phyloP scores from a whole-genome alignment of 208 protist genomes.

The Acanthamoeba quina region DNA sequence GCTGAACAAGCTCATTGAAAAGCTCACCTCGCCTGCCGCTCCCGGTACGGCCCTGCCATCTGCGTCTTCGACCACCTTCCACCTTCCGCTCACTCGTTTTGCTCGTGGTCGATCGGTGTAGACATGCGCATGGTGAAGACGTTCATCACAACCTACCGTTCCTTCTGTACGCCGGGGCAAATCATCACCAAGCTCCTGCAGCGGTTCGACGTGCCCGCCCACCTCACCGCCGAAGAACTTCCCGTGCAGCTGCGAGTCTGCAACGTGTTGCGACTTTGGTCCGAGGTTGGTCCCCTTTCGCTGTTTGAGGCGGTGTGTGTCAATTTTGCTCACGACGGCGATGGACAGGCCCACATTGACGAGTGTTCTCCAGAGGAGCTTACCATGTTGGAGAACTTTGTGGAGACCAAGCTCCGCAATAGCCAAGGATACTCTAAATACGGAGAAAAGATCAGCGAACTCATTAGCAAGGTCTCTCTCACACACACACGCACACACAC shows the following conservation, averaged over 20 bases:
- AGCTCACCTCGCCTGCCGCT: conserved; percentile 48
- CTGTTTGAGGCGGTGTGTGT: too few relatives aligned
- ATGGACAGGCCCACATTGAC: conserved; percentile 14
- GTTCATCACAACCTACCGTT: conserved; percentile 82
- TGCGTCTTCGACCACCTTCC: background rate
- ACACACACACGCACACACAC: too few relatives aligned
- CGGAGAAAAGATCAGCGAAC: background rate
- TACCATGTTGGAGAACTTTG: background rate
- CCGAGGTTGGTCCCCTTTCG: conserved; percentile 64
- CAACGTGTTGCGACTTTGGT: conserved; percentile 82
- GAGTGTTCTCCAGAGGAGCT: conserved; percentile 1
- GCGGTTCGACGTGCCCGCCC: conserved; percentile 66
- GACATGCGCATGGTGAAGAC: conserved; percentile 78
- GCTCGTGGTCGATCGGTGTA: background rate
- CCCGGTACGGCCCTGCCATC: background rate
- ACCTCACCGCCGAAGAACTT: conserved; percentile 56
- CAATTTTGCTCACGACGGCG: background rate
- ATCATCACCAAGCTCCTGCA: conserved; percentile 75
- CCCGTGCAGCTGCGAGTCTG: conserved; percentile 78
- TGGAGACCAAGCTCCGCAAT: conserved; percentile 19
- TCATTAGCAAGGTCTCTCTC: conserved; percentile 21
- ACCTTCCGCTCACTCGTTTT: background rate
- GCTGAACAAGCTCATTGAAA: conserved; percentile 70
- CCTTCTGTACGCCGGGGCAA: conserved; percentile 74
- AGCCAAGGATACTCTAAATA: conserved; percentile 15